phyloP scores from a whole-genome alignment of 73 alveolate species.

The Stentor roeselii region DNA sequence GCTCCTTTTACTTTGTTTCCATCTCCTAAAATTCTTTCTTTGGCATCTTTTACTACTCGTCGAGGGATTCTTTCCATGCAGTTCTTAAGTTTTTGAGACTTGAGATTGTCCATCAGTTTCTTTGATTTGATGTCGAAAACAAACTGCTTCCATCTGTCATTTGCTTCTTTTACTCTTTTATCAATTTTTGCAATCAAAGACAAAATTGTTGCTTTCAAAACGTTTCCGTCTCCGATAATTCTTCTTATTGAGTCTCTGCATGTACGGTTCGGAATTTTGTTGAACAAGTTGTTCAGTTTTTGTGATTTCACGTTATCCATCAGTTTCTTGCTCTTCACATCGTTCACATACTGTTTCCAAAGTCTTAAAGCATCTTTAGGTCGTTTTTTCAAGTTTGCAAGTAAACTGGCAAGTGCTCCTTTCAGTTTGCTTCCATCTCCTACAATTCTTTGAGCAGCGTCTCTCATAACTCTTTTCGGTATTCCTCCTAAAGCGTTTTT shows the following conservation, averaged over 20 bases:
- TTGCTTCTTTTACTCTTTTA: not conserved
- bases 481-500: not conserved
- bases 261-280: not conserved
- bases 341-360: not conserved
- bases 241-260: not conserved
- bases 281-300: not conserved
- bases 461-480: not conserved
- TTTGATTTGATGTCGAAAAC: not conserved
- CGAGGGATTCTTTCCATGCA: not conserved
- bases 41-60: not conserved
- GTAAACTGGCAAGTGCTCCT: not conserved
- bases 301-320: not conserved
- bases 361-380: not conserved
- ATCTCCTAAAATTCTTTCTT: constrained; percentile 1
- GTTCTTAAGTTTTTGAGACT: constrained; percentile 6
- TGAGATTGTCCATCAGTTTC: not conserved
- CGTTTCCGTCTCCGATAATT: constrained; percentile 11
- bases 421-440: not conserved
- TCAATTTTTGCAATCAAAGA: not conserved
- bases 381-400: not conserved
- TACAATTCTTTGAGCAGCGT: constrained; percentile 15
- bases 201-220: not conserved
- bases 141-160: not conserved
- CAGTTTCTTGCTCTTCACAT: not conserved
- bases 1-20: constrained; percentile 22